Evolutionary conservation across 176 grass and related monocot genomes (phyloP), one percentile per base, ranked within the genome.

Genomic region (Dactylis glomerata): DNA sequence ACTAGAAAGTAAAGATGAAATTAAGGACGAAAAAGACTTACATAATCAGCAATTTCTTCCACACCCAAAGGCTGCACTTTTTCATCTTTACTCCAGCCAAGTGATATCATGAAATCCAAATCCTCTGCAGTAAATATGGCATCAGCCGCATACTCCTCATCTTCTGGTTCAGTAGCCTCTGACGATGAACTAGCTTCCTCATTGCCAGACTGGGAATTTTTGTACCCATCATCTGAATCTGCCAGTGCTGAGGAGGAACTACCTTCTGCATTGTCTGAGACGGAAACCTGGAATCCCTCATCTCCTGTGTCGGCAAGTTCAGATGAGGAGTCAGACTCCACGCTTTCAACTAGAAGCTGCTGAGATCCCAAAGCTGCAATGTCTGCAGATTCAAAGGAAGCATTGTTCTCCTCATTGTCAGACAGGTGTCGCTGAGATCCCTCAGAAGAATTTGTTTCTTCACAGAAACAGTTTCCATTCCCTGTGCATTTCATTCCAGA

Each of bases 81-180:
- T 73, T 86, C 87, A 87, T 91, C 87, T 82, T 89, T 85, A 81
- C 81, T 86, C 92, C 92, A 92, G 33, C 89, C 92, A 59, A 92
- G 89, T 1, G 80, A 87, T 38, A 40, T 73, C 79, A 94, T 49
- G 74, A 94, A 90, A 79, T 31, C 42, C 71, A 83, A 73, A 47
- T 91, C 89, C 79, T 90, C 85, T 50, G 89, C 51, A 69, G 59
- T 73, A 76, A 82, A 46, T 41, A 76, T 85, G 8, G 33, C 33
- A 38, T 87, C 62, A 42, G 69, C 69, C 80, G 83, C 68, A 81
- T 77, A 46, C 40, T 80, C 76, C 30, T 76, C 81, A 41, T 84
- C 85, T 77, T 49, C 81, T 70, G 76, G 69, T 84, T 91, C 89
- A 33, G 81, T 87, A 87, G 24, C 51, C 59, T 87, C 85, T 84